Conservation (phyloP, 2,329 filamentous ascomycete genomes). For the Penicillium sclerotiorum region DNA sequence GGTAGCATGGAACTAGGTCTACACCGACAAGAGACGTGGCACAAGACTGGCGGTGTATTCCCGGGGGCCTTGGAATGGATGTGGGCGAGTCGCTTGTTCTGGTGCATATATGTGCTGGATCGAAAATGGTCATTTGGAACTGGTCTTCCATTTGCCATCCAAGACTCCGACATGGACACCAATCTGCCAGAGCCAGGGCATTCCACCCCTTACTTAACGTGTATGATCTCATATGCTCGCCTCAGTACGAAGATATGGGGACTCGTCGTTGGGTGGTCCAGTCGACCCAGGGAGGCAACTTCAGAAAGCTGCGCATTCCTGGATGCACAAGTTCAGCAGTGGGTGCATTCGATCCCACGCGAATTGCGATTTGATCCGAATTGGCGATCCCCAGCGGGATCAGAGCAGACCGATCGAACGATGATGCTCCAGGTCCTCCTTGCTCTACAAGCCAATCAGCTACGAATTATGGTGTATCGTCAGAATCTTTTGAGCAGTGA, state of each 20-base stretch:
- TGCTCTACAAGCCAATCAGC: conserved; percentile 51
- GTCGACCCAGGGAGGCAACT: conserved; percentile 32
- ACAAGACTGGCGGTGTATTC: conserved; percentile 36
- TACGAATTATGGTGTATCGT: conserved; percentile 50
- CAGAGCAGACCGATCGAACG: conserved; percentile 34
- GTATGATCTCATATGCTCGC: conserved; percentile 53
- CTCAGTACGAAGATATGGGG: conserved; percentile 54
- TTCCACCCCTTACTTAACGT: conserved; percentile 47
- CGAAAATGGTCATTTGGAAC: conserved; percentile 58
- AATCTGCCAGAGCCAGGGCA: conserved; percentile 49
- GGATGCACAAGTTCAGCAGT: conserved; percentile 49
- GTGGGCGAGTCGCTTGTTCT: conserved; percentile 48
- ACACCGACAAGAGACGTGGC: conserved; percentile 50
- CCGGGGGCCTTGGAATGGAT: conserved; percentile 40
- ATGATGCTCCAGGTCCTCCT: conserved; percentile 48
- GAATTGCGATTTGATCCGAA: conserved; percentile 45
- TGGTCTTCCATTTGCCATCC: conserved; percentile 52
- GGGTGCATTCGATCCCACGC: conserved; percentile 50
- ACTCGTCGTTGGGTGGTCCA: conserved; percentile 44
- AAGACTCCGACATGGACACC: conserved; percentile 55
- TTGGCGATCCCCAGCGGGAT: conserved; percentile 17
- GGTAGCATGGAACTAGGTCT: conserved; percentile 54
- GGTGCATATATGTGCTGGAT: conserved; percentile 57
- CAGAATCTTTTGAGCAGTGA: conserved; percentile 45
- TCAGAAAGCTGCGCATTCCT: conserved; percentile 45